These are phyloP conservation scores for Termitomyces sp. DNA, from an alignment of 768 basidiomycete genomes.

Conservation along the genomic window DNA sequence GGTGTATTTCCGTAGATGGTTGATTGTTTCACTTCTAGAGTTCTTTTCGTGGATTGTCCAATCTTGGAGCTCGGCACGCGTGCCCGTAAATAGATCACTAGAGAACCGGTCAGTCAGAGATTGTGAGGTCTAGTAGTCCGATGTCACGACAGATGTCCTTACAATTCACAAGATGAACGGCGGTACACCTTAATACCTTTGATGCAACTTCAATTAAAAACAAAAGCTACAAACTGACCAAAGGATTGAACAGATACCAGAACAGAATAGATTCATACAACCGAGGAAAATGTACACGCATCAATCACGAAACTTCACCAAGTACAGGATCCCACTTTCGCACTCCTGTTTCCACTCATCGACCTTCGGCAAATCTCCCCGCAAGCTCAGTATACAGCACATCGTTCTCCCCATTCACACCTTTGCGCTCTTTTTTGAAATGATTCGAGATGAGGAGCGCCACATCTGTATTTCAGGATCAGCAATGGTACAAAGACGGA, in stretches of 20 bases:
- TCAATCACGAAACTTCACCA: not conserved
- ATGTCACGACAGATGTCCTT: too few relatives aligned
- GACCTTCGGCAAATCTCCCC: slow-evolving; percentile 15
- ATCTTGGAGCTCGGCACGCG: too few relatives aligned
- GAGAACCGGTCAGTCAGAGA: too few relatives aligned
- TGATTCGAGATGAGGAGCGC: slow-evolving; percentile 83
- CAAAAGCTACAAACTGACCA: too few relatives aligned
- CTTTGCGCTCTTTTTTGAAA: slow-evolving; percentile 62
- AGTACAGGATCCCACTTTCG: not conserved
- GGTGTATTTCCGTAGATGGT: too few relatives aligned
- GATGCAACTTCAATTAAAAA: too few relatives aligned
- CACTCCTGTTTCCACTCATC: not conserved
- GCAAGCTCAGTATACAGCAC: slow-evolving; percentile 31
- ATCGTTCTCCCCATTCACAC: slow-evolving; percentile 21
- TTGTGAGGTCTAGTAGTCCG: too few relatives aligned
- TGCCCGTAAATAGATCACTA: too few relatives aligned
- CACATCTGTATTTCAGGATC: slow-evolving; percentile 43
- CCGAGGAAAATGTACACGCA: not conserved
- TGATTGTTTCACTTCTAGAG: too few relatives aligned
- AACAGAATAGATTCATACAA: not conserved
- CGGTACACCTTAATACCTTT: too few relatives aligned
- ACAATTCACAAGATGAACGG: too few relatives aligned
- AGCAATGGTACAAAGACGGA: slow-evolving; percentile 2
- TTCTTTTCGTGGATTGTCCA: too few relatives aligned
- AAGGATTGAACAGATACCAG: not conserved